phyloP scores from a whole-genome alignment of 78 protist species.

The Dictyostelium purpureum region DNA sequence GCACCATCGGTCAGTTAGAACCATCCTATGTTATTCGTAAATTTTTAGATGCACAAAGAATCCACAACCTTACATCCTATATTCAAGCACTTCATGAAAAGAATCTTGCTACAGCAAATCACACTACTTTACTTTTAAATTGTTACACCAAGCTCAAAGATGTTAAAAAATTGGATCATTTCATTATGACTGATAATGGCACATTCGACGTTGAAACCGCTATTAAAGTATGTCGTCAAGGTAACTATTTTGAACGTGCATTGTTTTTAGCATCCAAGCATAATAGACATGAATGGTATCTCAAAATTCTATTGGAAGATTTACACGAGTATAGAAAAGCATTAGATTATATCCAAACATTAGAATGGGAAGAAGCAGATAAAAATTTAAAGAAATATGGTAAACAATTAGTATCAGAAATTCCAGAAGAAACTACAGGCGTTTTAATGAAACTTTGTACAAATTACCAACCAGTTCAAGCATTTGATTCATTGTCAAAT shows the following conservation, averaged over 20 bases:
- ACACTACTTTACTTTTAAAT: slow-evolving; percentile 95
- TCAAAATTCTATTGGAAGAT: slow-evolving; percentile 91
- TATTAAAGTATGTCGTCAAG: slow-evolving; percentile 93
- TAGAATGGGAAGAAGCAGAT: slow-evolving; percentile 81
- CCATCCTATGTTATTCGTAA: slow-evolving; percentile 97
- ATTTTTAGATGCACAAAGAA: slow-evolving; percentile 96
- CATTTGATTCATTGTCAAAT: not conserved
- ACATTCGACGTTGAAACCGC: slow-evolving; percentile 94
- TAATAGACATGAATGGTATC: slow-evolving; percentile 88
- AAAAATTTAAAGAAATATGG: slow-evolving; percentile 86
- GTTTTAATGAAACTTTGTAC: slow-evolving; percentile 89
- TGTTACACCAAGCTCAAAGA: slow-evolving; percentile 97
- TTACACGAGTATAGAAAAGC: slow-evolving; percentile 76
- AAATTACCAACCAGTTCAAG: slow-evolving; percentile 54
- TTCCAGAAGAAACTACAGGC: slow-evolving; percentile 85
- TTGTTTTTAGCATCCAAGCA: slow-evolving; percentile 81
- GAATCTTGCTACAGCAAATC: slow-evolving; percentile 92
- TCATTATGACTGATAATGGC: slow-evolving; percentile 89
- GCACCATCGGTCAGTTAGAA: slow-evolving; percentile 96
- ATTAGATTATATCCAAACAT: slow-evolving; percentile 81
- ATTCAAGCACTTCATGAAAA: slow-evolving; percentile 91
- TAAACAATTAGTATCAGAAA: slow-evolving; percentile 75
- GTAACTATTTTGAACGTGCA: slow-evolving; percentile 91
- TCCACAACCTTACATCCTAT: slow-evolving; percentile 94
- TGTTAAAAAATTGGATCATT: slow-evolving; percentile 87